phyloP scores from a whole-genome alignment of 2,329 filamentous ascomycete species.

The Penicillium sp. region DNA sequence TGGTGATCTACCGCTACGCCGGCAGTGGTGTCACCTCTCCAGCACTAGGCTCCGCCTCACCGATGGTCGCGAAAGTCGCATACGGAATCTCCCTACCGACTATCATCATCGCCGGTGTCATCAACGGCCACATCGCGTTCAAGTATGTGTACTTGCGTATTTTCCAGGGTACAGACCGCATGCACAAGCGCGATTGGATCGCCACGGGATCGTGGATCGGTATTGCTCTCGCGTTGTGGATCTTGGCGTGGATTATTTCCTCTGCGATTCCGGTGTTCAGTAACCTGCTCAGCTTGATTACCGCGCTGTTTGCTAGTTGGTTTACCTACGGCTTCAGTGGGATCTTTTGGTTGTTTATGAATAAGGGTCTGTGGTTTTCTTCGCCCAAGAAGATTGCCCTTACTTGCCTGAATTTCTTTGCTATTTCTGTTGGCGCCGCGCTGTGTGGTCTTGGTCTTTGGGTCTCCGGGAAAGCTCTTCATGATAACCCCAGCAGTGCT shows the following conservation, averaged over 20 bases:
- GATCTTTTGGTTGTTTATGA: conserved; percentile 41
- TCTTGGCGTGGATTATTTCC: conserved; percentile 65
- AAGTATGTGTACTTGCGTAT: conserved; percentile 66
- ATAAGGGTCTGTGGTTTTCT: conserved; percentile 32
- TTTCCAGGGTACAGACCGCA: conserved; percentile 59
- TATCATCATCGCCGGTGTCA: conserved; percentile 68
- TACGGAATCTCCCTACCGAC: conserved; percentile 69
- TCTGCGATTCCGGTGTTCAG: conserved; percentile 69
- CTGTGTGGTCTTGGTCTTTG: conserved; percentile 37
- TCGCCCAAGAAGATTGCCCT: conserved; percentile 32
- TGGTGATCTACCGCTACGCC: conserved; percentile 66
- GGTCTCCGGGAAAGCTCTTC: conserved; percentile 36
- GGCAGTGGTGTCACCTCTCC: conserved; percentile 62
- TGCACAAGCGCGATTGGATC: conserved; percentile 50
- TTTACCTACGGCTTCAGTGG: conserved; percentile 54
- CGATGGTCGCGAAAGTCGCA: conserved; percentile 59
- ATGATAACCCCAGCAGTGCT: conserved; percentile 30
- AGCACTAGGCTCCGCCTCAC: conserved; percentile 62
- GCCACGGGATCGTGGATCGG: conserved; percentile 58
- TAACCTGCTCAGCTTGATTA: conserved; percentile 63
- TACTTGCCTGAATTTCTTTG: conserved; percentile 27
- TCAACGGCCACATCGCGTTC: conserved; percentile 64
- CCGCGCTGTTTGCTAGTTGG: conserved; percentile 64
- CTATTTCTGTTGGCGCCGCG: conserved; percentile 22
- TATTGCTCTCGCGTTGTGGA: conserved; percentile 57